Evolutionary conservation across 208 protist genomes (phyloP).

Genomic region (Herpetomonas tarakana): DNA sequence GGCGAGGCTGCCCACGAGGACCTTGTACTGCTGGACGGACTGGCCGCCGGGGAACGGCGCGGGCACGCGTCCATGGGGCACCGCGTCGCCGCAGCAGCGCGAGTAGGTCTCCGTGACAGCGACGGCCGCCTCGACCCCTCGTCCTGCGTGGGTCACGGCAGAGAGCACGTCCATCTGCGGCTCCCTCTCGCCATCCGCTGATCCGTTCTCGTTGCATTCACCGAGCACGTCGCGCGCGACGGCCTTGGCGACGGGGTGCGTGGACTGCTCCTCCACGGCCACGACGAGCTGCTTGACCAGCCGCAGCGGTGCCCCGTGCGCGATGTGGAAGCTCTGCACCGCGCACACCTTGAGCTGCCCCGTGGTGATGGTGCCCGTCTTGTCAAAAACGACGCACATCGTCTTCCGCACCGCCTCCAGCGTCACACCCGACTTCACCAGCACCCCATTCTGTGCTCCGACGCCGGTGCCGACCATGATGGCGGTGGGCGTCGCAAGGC

Average conservation of each 20-base stretch:
- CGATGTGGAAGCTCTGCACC: conserved; percentile 10
- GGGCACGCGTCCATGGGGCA: conserved; percentile 25
- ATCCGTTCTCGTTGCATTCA: conserved; percentile 4
- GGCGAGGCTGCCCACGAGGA: conserved; percentile 82
- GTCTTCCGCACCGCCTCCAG: conserved; percentile 85
- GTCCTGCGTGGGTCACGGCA: conserved; percentile 42
- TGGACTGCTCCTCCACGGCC: conserved; percentile 60
- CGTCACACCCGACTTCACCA: conserved; percentile 92
- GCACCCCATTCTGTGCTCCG: conserved; percentile 84
- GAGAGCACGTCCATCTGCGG: conserved; percentile 24
- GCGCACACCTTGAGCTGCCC: conserved; percentile 81
- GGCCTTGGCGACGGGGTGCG: conserved; percentile 90
- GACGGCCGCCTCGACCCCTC: conserved; percentile 47
- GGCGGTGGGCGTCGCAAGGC: conserved; percentile 96
- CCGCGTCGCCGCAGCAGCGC: no score
- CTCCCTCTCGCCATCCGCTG: conserved; percentile 1
- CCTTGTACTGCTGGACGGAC: conserved; percentile 4
- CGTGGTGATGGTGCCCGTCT: conserved; percentile 97
- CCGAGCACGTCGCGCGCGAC: conserved; percentile 29
- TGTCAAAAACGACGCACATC: conserved; percentile 94
- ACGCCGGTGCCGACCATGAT: conserved; percentile 97
- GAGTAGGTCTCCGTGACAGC: conserved; percentile 1
- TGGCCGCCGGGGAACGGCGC: conserved; percentile 6
- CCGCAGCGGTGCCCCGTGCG: background rate
- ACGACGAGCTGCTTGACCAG: conserved; percentile 27